A percentile compares a stretch with the other conserved stretches of the same genome.
Evolutionary conservation across 164 flowering plant genomes (phyloP).

Genomic region (Kalanchoe fedtschenkoi): DNA sequence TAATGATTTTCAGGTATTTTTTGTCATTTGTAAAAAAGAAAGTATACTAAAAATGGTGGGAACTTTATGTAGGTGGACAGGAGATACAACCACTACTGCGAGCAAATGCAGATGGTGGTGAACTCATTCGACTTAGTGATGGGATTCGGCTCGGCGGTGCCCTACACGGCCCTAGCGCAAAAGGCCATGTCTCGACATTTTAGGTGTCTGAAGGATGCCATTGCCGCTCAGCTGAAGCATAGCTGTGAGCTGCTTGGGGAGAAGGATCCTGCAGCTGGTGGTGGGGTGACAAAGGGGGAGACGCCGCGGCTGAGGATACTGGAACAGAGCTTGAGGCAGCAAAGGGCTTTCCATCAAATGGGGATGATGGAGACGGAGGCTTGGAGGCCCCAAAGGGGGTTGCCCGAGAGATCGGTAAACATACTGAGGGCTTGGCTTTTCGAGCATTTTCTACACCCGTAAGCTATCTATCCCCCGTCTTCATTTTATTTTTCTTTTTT

Average conservation of each 20-base stretch:
- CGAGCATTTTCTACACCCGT: conserved; percentile 99
- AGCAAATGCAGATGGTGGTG: conserved; percentile 95
- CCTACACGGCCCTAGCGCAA: conserved; percentile 80
- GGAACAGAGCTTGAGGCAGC: conserved; percentile 88
- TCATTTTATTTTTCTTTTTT: neutral
- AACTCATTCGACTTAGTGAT: conserved; percentile 85
- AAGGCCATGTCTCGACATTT: conserved; percentile 98
- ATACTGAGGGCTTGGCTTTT: conserved; percentile 96
- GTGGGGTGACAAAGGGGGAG: conserved; percentile 85
- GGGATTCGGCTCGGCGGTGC: conserved; percentile 90
- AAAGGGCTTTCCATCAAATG: conserved; percentile 80
- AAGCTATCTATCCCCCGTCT: conserved; percentile 21
- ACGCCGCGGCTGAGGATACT: conserved; percentile 78
- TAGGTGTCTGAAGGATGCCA: conserved; percentile 82
- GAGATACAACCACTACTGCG: conserved; percentile 87
- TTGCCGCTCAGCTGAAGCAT: conserved; percentile 60
- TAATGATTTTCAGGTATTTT: no score
- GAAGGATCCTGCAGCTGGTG: conserved; percentile 41
- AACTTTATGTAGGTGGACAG: conserved; percentile 61
- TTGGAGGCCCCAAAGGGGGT: conserved; percentile 94
- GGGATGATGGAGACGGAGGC: conserved; percentile 97
- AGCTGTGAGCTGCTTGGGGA: conserved; percentile 86
- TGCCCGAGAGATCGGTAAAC: conserved; percentile 94
- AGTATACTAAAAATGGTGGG: no score
- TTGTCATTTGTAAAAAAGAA: no score